Conservation (phyloP, 257 asterid genomes). For the Primulina tabacum region DNA sequence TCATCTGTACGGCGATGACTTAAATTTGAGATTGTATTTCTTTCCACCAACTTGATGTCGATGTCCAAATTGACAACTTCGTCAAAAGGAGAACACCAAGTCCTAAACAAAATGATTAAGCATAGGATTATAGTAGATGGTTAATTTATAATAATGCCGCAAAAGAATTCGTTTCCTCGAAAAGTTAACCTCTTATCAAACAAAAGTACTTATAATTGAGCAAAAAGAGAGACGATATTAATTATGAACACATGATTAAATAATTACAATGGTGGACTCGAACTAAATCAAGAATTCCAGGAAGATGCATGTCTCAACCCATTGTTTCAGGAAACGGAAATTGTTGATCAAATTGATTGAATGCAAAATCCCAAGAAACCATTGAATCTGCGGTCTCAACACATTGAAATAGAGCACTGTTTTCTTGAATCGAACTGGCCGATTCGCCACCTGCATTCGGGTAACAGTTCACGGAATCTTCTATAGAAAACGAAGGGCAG, state of each 20-base stretch:
- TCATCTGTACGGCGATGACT: too few species aligned
- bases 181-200: not conserved
- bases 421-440: slow-evolving; percentile 9
- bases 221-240: not conserved
- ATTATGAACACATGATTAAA: not conserved
- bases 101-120: not conserved
- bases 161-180: not conserved
- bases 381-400: slow-evolving; percentile 39
- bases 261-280: not conserved
- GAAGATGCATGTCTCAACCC: not conserved
- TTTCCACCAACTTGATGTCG: too few species aligned
- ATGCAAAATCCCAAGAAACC: slow-evolving; percentile 39
- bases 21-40: too few species aligned
- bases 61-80: too few species aligned
- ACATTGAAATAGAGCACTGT: slow-evolving; percentile 27
- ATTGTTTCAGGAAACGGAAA: slow-evolving; percentile 15
- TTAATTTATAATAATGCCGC: not conserved
- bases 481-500: slow-evolving; percentile 33
- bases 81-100: not conserved
- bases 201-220: not conserved
- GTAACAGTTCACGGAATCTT: slow-evolving; percentile 34
- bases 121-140: not conserved
- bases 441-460: slow-evolving; percentile 22
- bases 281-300: not conserved
- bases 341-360: slow-evolving; percentile 35